Percentiles rank a stretch among this genome's conserved stretches.
These are phyloP conservation scores for Persicaria maculosa DNA, from an alignment of 148 eudicot species.

Conservation along the genomic window DNA sequence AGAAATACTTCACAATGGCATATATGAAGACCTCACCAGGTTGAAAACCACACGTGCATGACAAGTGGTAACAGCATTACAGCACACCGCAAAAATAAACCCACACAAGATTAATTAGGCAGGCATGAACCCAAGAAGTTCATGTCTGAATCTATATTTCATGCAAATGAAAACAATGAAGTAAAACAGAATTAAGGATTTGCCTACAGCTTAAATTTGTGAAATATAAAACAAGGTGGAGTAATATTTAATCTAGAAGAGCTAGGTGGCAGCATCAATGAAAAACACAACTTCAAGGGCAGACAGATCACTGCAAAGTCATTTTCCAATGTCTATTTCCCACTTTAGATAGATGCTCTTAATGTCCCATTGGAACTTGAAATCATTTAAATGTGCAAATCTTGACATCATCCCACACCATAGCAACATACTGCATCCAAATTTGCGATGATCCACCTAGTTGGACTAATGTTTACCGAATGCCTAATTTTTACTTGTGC, in stretches of 20 bases:
- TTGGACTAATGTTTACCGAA: not conserved
- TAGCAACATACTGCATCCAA: not conserved
- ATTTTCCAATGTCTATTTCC: conserved; percentile 19
- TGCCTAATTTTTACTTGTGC: not conserved
- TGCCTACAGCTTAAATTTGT: not conserved
- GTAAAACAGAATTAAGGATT: not conserved
- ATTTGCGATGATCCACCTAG: not conserved
- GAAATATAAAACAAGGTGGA: not conserved
- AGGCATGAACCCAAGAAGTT: not conserved
- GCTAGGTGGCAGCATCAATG: not conserved
- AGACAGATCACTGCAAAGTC: conserved; percentile 20
- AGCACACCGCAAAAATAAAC: not conserved
- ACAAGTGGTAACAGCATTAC: not conserved
- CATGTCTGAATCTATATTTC: not conserved
- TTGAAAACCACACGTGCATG: not conserved
- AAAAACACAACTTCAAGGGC: not conserved
- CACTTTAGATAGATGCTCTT: conserved; percentile 19
- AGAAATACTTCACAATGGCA: not conserved
- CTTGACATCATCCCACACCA: conserved; percentile 14
- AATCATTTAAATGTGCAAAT: conserved; percentile 24
- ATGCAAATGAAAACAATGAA: conserved; percentile 2
- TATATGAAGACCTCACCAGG: not conserved
- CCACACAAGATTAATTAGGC: not conserved
- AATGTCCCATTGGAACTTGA: conserved; percentile 55
- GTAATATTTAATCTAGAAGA: not conserved